Conservation (phyloP, 2,329 filamentous ascomycete species). For the Colletotrichum caudatum region DNA sequence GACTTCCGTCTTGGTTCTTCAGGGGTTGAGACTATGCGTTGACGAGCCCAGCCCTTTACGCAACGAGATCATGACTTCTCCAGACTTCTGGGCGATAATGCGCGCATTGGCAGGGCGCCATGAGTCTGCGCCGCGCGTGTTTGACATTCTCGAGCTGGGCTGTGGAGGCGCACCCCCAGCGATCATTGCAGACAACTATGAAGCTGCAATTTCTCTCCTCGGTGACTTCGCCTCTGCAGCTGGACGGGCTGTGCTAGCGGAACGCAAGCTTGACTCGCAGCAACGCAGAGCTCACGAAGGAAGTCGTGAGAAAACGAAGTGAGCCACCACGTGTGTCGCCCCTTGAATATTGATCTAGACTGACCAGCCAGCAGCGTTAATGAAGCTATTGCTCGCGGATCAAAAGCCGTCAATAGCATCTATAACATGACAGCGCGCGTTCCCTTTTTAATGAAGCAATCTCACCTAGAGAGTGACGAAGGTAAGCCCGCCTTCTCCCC, state of each 20-base stretch:
- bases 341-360: neutral
- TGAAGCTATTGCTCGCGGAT: constrained; percentile 79
- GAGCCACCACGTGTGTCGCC: constrained; percentile 51
- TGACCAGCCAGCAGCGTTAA: constrained; percentile 47
- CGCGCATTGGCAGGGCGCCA: constrained; percentile 77
- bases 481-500: constrained; percentile 59
- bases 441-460: constrained; percentile 89
- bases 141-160: constrained; percentile 86
- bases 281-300: constrained; percentile 51
- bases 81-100: constrained; percentile 96
- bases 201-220: constrained; percentile 83
- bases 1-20: constrained; percentile 80
- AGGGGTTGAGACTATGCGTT: constrained; percentile 84
- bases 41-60: constrained; percentile 81
- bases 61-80: constrained; percentile 94
- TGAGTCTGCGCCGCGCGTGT: constrained; percentile 81
- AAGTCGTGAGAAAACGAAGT: constrained; percentile 70
- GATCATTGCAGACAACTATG: constrained; percentile 95
- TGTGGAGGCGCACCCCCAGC: constrained; percentile 80
- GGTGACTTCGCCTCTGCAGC: constrained; percentile 91
- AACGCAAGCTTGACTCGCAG: constrained; percentile 74
- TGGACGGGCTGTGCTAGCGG: constrained; percentile 75
- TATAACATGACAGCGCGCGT: constrained; percentile 86
- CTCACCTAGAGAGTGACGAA: constrained; percentile 88
- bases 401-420: constrained; percentile 84